phyloP scores from a whole-genome alignment of 345 rosid species.

The Salix viminalis region DNA sequence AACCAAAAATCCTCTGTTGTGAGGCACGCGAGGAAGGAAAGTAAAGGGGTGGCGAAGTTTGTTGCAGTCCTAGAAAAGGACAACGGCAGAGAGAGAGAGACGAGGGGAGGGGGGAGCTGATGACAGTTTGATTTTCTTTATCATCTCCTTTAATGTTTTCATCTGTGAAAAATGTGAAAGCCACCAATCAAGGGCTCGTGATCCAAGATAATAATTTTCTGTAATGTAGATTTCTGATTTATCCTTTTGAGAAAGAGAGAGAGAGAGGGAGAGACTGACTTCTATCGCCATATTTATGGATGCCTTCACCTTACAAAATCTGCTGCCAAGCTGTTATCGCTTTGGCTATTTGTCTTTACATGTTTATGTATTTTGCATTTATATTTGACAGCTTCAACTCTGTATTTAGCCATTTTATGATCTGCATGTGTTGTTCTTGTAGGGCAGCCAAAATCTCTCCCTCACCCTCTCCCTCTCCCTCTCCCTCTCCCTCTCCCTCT shows the following conservation, averaged over 20 bases:
- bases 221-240: background rate
- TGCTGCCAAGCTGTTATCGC: background rate
- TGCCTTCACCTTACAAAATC: background rate
- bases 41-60: background rate
- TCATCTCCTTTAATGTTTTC: background rate
- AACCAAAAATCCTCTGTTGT: too few species aligned
- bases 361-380: background rate
- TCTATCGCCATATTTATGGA: background rate
- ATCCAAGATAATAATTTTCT: constrained; percentile 23
- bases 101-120: background rate
- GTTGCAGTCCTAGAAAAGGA: constrained; percentile 1
- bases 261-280: background rate
- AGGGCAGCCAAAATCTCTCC: background rate
- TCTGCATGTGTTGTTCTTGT: background rate
- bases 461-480: background rate
- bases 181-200: constrained; percentile 30
- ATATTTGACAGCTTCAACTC: constrained; percentile 1
- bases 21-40: background rate
- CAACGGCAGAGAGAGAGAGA: background rate
- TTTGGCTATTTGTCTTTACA: background rate
- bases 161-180: constrained; percentile 24
- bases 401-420: background rate
- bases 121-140: background rate
- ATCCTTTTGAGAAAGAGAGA: background rate
- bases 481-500: background rate